These are phyloP conservation scores for Colletotrichum chlorophyti DNA, from an alignment of 2,329 filamentous ascomycete species.

Conservation along the genomic window DNA sequence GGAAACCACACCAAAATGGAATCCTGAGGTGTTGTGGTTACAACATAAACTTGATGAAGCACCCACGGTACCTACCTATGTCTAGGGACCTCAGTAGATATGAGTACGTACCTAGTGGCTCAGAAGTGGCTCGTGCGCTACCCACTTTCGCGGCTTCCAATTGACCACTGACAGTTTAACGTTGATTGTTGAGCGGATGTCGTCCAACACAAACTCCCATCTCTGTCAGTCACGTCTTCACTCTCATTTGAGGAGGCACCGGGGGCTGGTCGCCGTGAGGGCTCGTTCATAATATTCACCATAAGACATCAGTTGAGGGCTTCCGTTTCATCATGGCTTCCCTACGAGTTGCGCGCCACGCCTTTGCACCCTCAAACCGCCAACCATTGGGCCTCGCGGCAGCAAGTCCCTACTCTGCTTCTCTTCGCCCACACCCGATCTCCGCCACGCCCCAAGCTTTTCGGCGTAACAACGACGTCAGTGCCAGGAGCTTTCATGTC, in stretches of 20 bases:
- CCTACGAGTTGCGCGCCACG: slow-evolving; percentile 6
- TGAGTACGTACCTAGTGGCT: too few relatives aligned
- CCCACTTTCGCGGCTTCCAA: not conserved
- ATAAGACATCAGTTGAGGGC: not conserved
- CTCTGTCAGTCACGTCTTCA: too few relatives aligned
- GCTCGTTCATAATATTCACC: too few relatives aligned
- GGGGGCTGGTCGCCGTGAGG: too few relatives aligned
- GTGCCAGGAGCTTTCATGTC: slow-evolving; percentile 38
- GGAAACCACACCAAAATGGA: too few relatives aligned
- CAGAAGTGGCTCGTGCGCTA: not conserved
- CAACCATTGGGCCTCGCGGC: slow-evolving; percentile 2
- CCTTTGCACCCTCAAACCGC: not conserved
- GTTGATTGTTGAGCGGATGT: not conserved
- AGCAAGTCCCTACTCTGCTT: slow-evolving; percentile 2
- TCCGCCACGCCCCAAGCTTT: not conserved
- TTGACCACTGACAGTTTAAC: not conserved
- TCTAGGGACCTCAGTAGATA: not conserved
- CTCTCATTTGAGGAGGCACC: too few relatives aligned
- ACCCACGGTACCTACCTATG: not conserved
- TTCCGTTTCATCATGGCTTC: slow-evolving; percentile 9
- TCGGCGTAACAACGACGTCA: not conserved
- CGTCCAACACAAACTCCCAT: not conserved
- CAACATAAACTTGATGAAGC: too few relatives aligned
- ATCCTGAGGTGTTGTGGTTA: too few relatives aligned
- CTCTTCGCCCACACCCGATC: slow-evolving; percentile 2